Evolutionary conservation across 208 protist species (phyloP).

Genomic region (Crithidia bombi): DNA sequence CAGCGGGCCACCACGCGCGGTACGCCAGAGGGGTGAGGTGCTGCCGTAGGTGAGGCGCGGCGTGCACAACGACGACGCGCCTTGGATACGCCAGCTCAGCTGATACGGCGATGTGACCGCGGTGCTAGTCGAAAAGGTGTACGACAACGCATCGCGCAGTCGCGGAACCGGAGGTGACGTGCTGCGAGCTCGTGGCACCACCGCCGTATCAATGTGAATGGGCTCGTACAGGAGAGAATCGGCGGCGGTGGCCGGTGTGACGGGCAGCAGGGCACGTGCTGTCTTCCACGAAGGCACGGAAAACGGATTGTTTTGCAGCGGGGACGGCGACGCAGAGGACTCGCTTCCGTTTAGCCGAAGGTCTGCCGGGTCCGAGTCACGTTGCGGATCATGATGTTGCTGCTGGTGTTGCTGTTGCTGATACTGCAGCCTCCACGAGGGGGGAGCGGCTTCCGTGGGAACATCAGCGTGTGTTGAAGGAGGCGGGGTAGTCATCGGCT

Average conservation of each 20-base stretch:
- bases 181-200: conserved; percentile 22
- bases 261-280: neutral
- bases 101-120: neutral
- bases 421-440: too few relatives aligned
- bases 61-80: neutral
- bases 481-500: too few relatives aligned
- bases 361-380: too few relatives aligned
- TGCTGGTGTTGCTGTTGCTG: too few relatives aligned
- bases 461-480: too few relatives aligned
- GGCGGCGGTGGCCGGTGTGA: neutral
- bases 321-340: neutral
- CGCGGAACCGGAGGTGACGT: neutral
- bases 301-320: neutral
- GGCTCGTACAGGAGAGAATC: conserved; percentile 24
- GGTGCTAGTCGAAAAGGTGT: neutral
- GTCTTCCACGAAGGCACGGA: conserved; percentile 2
- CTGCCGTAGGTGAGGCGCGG: conserved; percentile 14
- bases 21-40: neutral
- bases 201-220: conserved; percentile 15
- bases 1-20: neutral
- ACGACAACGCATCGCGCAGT: neutral
- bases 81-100: neutral
- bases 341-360: too few relatives aligned
- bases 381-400: too few relatives aligned
- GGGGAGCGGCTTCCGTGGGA: too few relatives aligned